Percentiles rank a stretch among this genome's conserved stretches.
These are phyloP conservation scores for Chaetomium strumarium DNA, from an alignment of 2,329 filamentous ascomycete genomes.

Conservation along the genomic window DNA sequence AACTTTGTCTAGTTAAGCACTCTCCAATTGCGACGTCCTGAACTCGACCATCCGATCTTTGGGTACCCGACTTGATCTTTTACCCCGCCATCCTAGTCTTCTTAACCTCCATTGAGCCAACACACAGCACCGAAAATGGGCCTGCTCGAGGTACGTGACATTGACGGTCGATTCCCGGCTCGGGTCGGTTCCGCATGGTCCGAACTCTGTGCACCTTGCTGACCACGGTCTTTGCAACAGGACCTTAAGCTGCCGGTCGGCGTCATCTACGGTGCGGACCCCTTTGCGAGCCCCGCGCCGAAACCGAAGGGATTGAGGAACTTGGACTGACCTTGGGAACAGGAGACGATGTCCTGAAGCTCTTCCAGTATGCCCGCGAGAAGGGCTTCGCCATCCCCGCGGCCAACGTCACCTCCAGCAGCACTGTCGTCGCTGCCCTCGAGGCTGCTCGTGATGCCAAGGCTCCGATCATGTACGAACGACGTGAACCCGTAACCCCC, in stretches of 20 bases:
- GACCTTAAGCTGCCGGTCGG: conserved; percentile 21
- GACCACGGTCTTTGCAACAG: conserved; percentile 2
- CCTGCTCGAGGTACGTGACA: conserved; percentile 16
- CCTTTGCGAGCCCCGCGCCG: background rate
- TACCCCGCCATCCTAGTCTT: background rate
- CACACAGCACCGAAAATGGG: conserved; percentile 16
- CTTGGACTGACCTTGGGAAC: background rate
- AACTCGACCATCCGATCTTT: no score
- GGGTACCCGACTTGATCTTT: no score
- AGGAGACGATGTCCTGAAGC: conserved; percentile 32
- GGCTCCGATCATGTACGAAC: conserved; percentile 52
- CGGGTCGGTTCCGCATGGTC: background rate
- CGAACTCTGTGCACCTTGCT: background rate
- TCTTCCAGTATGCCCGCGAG: conserved; percentile 88
- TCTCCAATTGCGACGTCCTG: background rate
- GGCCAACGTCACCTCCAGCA: conserved; percentile 91
- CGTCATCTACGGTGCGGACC: conserved; percentile 20
- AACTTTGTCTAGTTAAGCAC: background rate
- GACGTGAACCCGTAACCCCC: no score
- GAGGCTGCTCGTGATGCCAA: conserved; percentile 93
- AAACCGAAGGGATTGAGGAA: conserved; percentile 10
- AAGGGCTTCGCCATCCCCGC: conserved; percentile 84
- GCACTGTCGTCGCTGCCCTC: conserved; percentile 68
- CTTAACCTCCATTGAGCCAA: background rate
- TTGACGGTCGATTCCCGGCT: background rate